Evolutionary conservation across 176 grass and related monocot genomes (phyloP).

Genomic region (Musa troglodytarum): DNA sequence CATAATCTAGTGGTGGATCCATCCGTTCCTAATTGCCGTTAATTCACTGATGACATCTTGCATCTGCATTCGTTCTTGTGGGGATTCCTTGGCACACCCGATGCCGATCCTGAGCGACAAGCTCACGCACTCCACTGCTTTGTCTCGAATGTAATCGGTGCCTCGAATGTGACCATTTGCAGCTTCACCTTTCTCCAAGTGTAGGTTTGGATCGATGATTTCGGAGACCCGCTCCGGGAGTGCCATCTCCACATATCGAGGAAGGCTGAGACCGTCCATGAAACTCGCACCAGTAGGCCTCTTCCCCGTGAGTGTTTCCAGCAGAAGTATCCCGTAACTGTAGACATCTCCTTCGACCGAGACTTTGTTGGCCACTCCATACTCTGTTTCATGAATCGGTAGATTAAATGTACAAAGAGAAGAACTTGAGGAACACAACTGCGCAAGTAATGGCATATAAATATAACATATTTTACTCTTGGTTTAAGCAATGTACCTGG

Average conservation of each 20-base stretch:
- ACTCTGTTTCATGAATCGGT: slow-evolving; percentile 11
- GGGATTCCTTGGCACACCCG: background rate
- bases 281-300: slow-evolving; percentile 29
- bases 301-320: slow-evolving; percentile 41
- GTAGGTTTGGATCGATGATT: slow-evolving; percentile 25
- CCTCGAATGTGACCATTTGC: background rate
- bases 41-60: background rate
- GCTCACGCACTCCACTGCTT: background rate
- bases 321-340: slow-evolving; percentile 44
- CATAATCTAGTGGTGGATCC: too few relatives aligned
- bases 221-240: slow-evolving; percentile 21
- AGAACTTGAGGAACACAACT: too few relatives aligned
- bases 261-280: slow-evolving; percentile 20
- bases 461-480: too few relatives aligned
- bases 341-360: slow-evolving; percentile 33
- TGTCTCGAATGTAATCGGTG: background rate
- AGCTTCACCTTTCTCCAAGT: background rate
- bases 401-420: too few relatives aligned
- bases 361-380: slow-evolving; percentile 23
- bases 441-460: too few relatives aligned
- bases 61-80: background rate
- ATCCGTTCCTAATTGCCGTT: background rate
- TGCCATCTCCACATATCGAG: slow-evolving; percentile 8
- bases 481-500: slow-evolving; percentile 9
- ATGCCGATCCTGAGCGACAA: background rate